Conservation (phyloP, 352 stramenopile genomes). For the Hyphochytrium catenoides region DNA sequence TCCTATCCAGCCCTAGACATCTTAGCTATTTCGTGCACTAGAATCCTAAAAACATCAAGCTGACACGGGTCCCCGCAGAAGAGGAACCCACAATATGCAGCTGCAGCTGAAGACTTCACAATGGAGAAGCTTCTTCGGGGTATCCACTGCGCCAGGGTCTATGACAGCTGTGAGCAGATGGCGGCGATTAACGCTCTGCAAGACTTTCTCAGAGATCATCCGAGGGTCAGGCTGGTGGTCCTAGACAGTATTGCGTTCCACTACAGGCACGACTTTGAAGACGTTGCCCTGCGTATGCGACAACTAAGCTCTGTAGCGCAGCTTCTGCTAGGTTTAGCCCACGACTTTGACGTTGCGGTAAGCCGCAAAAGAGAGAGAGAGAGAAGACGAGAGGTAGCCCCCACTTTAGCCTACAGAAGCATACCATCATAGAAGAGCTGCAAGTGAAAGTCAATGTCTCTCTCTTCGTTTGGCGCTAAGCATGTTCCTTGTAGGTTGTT, state of each 20-base stretch:
- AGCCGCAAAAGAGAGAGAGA: constrained; percentile 1
- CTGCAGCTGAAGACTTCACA: not conserved
- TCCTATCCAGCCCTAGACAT: constrained; percentile 30
- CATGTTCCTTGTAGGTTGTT: constrained; percentile 16
- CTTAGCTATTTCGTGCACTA: constrained; percentile 53
- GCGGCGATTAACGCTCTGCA: constrained; percentile 6
- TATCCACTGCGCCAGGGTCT: constrained; percentile 2
- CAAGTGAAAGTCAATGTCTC: no score
- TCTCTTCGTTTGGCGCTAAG: not conserved
- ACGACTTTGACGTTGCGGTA: constrained; percentile 27
- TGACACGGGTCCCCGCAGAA: constrained; percentile 35
- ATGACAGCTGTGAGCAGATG: not conserved
- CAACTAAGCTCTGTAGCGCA: constrained; percentile 37
- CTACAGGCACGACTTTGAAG: constrained; percentile 58
- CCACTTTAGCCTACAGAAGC: no score
- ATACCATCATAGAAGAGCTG: no score
- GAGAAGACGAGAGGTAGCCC: no score
- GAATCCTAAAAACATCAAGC: constrained; percentile 61
- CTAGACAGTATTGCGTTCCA: constrained; percentile 85
- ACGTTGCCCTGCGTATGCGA: constrained; percentile 29
- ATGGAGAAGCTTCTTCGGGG: constrained; percentile 1
- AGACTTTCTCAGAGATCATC: no score
- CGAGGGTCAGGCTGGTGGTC: constrained; percentile 64
- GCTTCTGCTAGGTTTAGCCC: constrained; percentile 29
- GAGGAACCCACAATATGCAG: constrained; percentile 2